phyloP scores from a whole-genome alignment of 768 basidiomycete genomes.

The Suillus placidus region DNA sequence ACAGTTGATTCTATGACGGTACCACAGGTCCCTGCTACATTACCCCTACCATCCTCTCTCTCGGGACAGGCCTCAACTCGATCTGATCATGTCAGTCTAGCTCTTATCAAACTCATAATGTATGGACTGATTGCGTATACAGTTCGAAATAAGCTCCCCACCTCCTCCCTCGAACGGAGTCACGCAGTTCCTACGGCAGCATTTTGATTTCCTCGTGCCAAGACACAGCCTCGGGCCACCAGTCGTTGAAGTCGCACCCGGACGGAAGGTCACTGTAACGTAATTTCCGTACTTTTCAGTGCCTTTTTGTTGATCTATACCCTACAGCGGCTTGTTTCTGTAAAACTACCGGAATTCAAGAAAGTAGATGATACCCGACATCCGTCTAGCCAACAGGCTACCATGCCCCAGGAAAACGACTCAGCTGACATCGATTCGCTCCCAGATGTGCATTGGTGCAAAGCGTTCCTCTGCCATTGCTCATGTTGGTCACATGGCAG shows the following conservation, averaged over 20 bases:
- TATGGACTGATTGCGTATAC: not conserved
- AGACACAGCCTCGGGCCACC: not conserved
- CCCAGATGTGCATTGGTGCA: slow-evolving; percentile 1
- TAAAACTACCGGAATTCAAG: not conserved
- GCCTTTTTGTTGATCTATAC: not conserved
- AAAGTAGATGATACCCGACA: not conserved
- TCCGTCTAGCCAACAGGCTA: not conserved
- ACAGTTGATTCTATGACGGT: not conserved
- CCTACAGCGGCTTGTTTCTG: not conserved
- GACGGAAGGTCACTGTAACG: not conserved
- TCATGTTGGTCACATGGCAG: not conserved
- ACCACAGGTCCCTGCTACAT: not conserved
- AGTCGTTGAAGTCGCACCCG: not conserved
- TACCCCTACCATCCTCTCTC: not conserved
- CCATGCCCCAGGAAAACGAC: not conserved
- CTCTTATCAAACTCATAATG: not conserved
- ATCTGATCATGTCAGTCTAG: not conserved
- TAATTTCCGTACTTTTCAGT: not conserved
- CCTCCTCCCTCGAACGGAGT: not conserved
- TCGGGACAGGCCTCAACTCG: not conserved
- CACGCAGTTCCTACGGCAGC: not conserved
- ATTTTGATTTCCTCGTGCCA: not conserved
- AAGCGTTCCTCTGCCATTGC: not conserved
- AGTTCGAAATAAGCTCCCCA: no score
- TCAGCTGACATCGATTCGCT: not conserved